A percentile compares a stretch with the other conserved stretches of the same genome.
phyloP scores from a whole-genome alignment of 2,329 filamentous ascomycete species.

The Orbilia javanica region DNA sequence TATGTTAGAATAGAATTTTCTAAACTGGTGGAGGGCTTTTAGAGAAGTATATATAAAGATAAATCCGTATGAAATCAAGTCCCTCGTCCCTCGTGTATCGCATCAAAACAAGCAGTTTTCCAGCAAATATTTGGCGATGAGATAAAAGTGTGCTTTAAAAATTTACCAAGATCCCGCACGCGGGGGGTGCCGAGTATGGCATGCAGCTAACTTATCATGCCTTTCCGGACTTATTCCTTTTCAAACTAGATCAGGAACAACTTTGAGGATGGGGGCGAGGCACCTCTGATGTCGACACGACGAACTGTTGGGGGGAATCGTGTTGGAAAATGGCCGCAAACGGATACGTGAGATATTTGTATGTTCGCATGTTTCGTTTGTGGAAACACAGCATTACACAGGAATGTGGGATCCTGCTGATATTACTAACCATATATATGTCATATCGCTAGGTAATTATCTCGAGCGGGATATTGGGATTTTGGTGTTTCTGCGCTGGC shows the following conservation, averaged over 20 bases:
- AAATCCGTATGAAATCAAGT: too few species aligned
- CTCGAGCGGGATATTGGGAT: not conserved
- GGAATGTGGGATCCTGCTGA: not conserved
- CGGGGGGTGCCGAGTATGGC: not conserved
- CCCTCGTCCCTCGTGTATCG: not conserved
- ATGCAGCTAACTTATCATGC: slow-evolving; percentile 22
- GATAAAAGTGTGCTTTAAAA: not conserved
- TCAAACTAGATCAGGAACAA: slow-evolving; percentile 42
- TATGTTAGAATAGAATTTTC: not conserved
- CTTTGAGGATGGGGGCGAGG: not conserved
- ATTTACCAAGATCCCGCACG: slow-evolving; percentile 13
- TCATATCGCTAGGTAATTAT: not conserved
- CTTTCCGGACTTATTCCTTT: slow-evolving; percentile 3
- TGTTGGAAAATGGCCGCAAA: slow-evolving; percentile 42
- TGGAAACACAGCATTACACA: not conserved
- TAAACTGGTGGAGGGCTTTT: not conserved
- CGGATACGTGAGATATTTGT: slow-evolving; percentile 27
- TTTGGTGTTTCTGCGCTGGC: not conserved
- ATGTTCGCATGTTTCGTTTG: slow-evolving; percentile 11
- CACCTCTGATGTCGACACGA: not conserved
- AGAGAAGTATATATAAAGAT: not conserved
- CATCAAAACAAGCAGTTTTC: not conserved
- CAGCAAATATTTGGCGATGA: not conserved
- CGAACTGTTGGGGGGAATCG: not conserved
- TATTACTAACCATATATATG: not conserved